These are phyloP conservation scores for Phytophthora citrophthora DNA, from an alignment of 352 stramenopile species.

Conservation along the genomic window DNA sequence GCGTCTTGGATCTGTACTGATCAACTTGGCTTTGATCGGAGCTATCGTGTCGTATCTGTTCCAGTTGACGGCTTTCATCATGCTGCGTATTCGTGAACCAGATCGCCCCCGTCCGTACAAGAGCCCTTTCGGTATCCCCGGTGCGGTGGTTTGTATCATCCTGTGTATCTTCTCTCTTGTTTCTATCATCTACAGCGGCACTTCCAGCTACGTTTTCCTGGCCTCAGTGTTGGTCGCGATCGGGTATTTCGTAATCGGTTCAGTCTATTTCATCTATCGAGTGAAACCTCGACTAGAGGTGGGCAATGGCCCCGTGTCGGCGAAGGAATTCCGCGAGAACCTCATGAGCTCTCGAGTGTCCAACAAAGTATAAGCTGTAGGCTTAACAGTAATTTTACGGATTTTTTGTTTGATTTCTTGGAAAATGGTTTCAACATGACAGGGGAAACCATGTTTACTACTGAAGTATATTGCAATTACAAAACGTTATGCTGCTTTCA, in stretches of 20 bases:
- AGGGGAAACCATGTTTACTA: too few species aligned
- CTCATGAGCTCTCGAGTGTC: slow-evolving; percentile 42
- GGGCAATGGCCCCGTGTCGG: slow-evolving; percentile 24
- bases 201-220: slow-evolving; percentile 53
- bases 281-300: slow-evolving; percentile 44
- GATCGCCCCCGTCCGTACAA: slow-evolving; percentile 56
- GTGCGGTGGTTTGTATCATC: slow-evolving; percentile 49
- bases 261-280: slow-evolving; percentile 48
- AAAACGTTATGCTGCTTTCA: neutral
- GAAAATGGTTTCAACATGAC: too few species aligned
- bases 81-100: slow-evolving; percentile 56
- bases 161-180: slow-evolving; percentile 56
- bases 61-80: slow-evolving; percentile 64
- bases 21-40: slow-evolving; percentile 66
- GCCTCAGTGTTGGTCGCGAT: slow-evolving; percentile 53
- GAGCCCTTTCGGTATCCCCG: slow-evolving; percentile 57
- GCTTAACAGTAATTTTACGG: too few species aligned
- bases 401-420: too few species aligned
- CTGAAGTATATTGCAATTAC: neutral
- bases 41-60: slow-evolving; percentile 69
- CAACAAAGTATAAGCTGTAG: slow-evolving; percentile 27
- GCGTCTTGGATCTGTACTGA: slow-evolving; percentile 61
- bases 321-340: slow-evolving; percentile 53
- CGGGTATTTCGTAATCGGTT: slow-evolving; percentile 51
- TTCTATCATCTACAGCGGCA: slow-evolving; percentile 66